These are phyloP conservation scores for Streptanthus diversifolius DNA, from an alignment of 345 rosid genomes.

Conservation along the genomic window DNA sequence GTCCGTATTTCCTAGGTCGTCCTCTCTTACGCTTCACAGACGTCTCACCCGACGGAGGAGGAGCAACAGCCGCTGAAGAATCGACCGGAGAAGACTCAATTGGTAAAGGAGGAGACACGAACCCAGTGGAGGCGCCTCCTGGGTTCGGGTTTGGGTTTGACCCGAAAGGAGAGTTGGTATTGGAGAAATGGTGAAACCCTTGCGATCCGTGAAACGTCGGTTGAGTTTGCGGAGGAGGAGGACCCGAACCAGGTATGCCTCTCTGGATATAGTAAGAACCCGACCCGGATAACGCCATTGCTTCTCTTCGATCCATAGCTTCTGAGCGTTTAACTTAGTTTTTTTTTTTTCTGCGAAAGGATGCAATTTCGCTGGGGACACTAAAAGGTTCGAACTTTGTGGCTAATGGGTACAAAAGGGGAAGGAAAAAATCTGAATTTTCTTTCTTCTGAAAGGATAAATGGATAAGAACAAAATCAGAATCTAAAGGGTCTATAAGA, in stretches of 20 bases:
- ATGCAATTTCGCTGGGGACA: background rate
- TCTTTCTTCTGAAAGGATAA: background rate
- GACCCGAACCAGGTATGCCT: slow-evolving; percentile 57
- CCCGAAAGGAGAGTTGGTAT: slow-evolving; percentile 52
- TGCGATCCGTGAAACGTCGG: slow-evolving; percentile 62
- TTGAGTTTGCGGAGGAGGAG: slow-evolving; percentile 42
- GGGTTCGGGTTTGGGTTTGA: slow-evolving; percentile 31
- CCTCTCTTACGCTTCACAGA: slow-evolving; percentile 81
- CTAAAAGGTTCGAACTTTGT: slow-evolving; percentile 30
- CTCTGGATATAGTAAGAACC: slow-evolving; percentile 76
- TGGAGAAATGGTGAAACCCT: slow-evolving; percentile 55
- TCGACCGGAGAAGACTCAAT: slow-evolving; percentile 53
- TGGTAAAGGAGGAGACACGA: slow-evolving; percentile 35
- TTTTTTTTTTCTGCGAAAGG: background rate
- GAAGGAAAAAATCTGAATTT: background rate
- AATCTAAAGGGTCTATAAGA: slow-evolving; percentile 18
- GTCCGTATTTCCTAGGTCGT: slow-evolving; percentile 84
- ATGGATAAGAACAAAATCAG: slow-evolving; percentile 25
- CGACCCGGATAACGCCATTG: slow-evolving; percentile 70
- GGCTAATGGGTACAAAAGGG: background rate
- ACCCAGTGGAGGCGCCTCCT: slow-evolving; percentile 17
- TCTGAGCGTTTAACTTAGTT: background rate
- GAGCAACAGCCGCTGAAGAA: slow-evolving; percentile 46
- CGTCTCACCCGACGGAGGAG: slow-evolving; percentile 43
- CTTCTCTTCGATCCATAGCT: slow-evolving; percentile 96